phyloP scores from a whole-genome alignment of 441 rosid species.

The Metrosideros polymorpha region DNA sequence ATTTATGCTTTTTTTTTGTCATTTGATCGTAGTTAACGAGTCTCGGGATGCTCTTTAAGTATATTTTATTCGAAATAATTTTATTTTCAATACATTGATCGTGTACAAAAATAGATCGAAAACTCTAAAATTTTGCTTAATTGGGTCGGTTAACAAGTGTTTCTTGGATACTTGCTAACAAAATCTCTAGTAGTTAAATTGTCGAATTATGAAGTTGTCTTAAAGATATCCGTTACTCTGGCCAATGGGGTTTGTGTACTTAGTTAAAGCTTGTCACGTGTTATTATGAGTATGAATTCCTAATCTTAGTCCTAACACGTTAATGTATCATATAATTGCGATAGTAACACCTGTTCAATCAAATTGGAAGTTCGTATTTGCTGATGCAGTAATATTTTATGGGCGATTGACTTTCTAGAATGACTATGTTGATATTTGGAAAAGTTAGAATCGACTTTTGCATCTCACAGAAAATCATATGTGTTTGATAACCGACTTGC shows the following conservation, averaged over 20 bases:
- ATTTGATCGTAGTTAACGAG: not conserved
- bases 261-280: not conserved
- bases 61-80: not conserved
- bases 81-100: not conserved
- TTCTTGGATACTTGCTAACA: not conserved
- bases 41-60: not conserved
- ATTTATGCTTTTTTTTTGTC: not conserved
- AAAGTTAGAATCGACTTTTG: fast-evolving
- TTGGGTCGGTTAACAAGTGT: not conserved
- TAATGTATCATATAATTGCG: not conserved
- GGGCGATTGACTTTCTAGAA: not conserved
- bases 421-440: not conserved
- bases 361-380: not conserved
- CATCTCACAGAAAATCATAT: not conserved
- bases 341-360: not conserved
- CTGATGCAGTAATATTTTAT: too few species aligned
- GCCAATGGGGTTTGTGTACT: not conserved
- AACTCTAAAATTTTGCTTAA: not conserved
- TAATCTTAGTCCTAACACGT: not conserved
- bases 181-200: not conserved
- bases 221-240: not conserved
- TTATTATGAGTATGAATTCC: not conserved
- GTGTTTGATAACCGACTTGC: not conserved
- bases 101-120: not conserved
- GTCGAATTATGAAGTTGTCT: not conserved